A percentile compares a stretch with the other conserved stretches of the same genome.
Evolutionary conservation across 345 rosid species (phyloP).

Genomic region (Melaleuca quinquenervia): DNA sequence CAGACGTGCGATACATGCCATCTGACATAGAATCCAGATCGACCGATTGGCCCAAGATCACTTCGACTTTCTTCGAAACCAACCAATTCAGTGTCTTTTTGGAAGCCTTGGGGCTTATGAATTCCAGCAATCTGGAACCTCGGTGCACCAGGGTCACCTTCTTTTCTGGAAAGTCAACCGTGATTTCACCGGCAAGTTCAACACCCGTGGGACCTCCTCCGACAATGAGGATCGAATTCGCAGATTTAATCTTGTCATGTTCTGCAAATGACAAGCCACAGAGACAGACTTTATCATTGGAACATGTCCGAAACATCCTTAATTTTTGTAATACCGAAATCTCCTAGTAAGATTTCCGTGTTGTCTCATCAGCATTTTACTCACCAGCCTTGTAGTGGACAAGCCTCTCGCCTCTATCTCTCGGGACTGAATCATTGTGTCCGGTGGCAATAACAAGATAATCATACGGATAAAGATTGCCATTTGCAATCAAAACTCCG

Average conservation of each 20-base stretch:
- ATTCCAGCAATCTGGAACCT: conserved; percentile 77
- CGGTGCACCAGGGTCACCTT: conserved; percentile 66
- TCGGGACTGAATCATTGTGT: conserved; percentile 42
- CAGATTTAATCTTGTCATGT: conserved; percentile 59
- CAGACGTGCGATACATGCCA: conserved; percentile 37
- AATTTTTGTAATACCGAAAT: neutral
- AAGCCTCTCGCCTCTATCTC: conserved; percentile 48
- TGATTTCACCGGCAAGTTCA: conserved; percentile 86
- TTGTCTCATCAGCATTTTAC: neutral
- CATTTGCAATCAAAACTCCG: conserved; percentile 50
- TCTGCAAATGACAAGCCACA: conserved; percentile 20
- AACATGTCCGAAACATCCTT: neutral
- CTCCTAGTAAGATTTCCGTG: neutral
- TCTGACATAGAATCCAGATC: conserved; percentile 41
- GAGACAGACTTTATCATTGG: neutral
- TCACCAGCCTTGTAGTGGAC: conserved; percentile 43
- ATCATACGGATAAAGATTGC: conserved; percentile 35
- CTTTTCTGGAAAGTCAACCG: conserved; percentile 72
- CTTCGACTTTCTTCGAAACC: conserved; percentile 56
- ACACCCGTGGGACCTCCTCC: conserved; percentile 98
- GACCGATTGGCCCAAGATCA: conserved; percentile 52
- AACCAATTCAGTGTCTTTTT: conserved; percentile 64
- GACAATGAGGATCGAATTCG: conserved; percentile 58
- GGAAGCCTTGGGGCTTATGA: conserved; percentile 61
- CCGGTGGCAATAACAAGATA: conserved; percentile 87